Conservation (phyloP, 768 basidiomycete genomes). For the Rhodotorula graminis region DNA sequence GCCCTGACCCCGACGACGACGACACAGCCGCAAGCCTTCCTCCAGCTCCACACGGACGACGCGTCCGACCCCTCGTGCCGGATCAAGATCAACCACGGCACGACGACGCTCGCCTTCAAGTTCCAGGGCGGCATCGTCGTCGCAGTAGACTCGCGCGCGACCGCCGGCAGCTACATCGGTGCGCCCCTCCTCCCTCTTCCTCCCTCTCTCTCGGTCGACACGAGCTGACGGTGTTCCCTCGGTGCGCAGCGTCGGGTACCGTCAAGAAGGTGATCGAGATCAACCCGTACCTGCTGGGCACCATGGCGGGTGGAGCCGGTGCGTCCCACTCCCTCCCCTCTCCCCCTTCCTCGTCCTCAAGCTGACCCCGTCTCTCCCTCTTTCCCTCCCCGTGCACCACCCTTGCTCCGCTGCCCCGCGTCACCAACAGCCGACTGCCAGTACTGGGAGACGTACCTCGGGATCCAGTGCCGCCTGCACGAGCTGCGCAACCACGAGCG, state of each 20-base stretch:
- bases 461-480: conserved; percentile 93
- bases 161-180: conserved; percentile 96
- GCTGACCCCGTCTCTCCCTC: background rate
- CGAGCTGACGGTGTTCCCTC: background rate
- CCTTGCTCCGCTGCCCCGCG: background rate
- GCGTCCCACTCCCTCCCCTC: conserved; percentile 2
- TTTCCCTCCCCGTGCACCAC: no score
- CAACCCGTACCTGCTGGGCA: conserved; percentile 96
- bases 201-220: background rate
- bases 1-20: background rate
- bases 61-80: conserved; percentile 87
- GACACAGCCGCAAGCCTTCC: conserved; percentile 76
- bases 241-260: conserved; percentile 73
- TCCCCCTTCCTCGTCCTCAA: no score
- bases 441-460: conserved; percentile 98
- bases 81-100: conserved; percentile 98
- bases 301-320: conserved; percentile 99
- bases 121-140: conserved; percentile 96
- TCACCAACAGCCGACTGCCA: conserved; percentile 82
- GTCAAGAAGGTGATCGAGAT: conserved; percentile 99
- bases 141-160: conserved; percentile 98
- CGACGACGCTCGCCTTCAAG: conserved; percentile 94
- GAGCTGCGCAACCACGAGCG: conserved; percentile 92
- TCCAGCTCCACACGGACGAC: conserved; percentile 91
- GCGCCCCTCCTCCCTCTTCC: background rate